phyloP scores from a whole-genome alignment of 1,284 basidiomycete genomes.

The Exobasidium cylindrosporum region DNA sequence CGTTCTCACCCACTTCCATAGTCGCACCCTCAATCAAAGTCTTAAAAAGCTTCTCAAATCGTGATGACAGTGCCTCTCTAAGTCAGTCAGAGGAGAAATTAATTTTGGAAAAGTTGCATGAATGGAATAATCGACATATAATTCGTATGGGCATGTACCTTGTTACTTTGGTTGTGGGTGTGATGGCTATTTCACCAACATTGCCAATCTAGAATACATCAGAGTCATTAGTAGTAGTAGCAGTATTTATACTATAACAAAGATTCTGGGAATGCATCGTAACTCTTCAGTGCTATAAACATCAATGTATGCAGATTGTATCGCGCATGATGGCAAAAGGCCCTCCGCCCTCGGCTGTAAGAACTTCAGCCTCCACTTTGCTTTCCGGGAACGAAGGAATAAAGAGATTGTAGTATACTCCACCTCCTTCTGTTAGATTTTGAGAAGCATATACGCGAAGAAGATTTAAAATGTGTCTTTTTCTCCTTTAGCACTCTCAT shows the following conservation, averaged over 20 bases:
- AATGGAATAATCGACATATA: slow-evolving; percentile 4
- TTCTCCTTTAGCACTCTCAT: no score
- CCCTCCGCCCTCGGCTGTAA: no score
- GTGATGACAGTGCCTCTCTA: neutral
- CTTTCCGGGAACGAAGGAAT: neutral
- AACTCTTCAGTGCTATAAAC: no score
- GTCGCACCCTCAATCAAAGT: slow-evolving; percentile 2
- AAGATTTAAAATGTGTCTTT: no score
- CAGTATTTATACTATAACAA: no score
- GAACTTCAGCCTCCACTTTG: no score
- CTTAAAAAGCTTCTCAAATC: neutral
- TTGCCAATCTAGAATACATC: no score
- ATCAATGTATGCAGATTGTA: no score
- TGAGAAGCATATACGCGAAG: neutral
- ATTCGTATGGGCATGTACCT: neutral
- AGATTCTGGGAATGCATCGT: no score
- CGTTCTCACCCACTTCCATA: neutral
- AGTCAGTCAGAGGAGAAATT: neutral
- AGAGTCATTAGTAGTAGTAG: no score
- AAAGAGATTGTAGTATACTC: neutral
- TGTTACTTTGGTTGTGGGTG: neutral
- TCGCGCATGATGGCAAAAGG: no score
- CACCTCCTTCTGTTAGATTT: neutral
- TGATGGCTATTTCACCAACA: neutral
- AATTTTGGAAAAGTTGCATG: neutral